phyloP scores from a whole-genome alignment of 768 basidiomycete genomes.

The Naganishia vaughanmartiniae region DNA sequence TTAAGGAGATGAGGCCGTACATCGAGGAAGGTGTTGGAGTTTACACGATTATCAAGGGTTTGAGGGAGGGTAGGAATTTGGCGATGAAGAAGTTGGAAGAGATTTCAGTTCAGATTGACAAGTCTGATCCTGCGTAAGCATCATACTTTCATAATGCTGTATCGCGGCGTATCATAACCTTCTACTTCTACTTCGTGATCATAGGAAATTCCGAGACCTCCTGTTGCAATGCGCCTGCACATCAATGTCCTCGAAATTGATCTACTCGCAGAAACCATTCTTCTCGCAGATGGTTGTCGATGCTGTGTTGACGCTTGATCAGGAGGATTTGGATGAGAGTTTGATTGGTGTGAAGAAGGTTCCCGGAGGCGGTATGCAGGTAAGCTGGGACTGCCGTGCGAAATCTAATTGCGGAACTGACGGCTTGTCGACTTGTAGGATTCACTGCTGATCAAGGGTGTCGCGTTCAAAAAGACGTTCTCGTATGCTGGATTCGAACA shows the following conservation, averaged over 20 bases:
- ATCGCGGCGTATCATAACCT: background rate
- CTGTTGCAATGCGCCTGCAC: conserved; percentile 95
- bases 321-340: conserved; percentile 87
- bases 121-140: conserved; percentile 78
- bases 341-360: conserved; percentile 98
- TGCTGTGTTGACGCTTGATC: conserved; percentile 87
- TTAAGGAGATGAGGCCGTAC: conserved; percentile 85
- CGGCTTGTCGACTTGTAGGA: conserved; percentile 55
- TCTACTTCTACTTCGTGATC: background rate
- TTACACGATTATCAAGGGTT: conserved; percentile 96
- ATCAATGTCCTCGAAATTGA: conserved; percentile 99
- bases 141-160: background rate
- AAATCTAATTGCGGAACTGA: background rate
- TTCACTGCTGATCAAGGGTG: conserved; percentile 80
- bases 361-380: conserved; percentile 91
- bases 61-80: conserved; percentile 78
- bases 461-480: conserved; percentile 99
- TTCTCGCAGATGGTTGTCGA: conserved; percentile 99
- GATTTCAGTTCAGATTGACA: conserved; percentile 85
- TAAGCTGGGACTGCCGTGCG: conserved; percentile 1
- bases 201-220: conserved; percentile 85
- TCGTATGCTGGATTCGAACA: conserved; percentile 99
- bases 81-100: conserved; percentile 81
- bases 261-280: conserved; percentile 97
- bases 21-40: conserved; percentile 97